These are phyloP conservation scores for Saururus chinensis DNA, from an alignment of 164 flowering plant species.

Conservation along the genomic window DNA sequence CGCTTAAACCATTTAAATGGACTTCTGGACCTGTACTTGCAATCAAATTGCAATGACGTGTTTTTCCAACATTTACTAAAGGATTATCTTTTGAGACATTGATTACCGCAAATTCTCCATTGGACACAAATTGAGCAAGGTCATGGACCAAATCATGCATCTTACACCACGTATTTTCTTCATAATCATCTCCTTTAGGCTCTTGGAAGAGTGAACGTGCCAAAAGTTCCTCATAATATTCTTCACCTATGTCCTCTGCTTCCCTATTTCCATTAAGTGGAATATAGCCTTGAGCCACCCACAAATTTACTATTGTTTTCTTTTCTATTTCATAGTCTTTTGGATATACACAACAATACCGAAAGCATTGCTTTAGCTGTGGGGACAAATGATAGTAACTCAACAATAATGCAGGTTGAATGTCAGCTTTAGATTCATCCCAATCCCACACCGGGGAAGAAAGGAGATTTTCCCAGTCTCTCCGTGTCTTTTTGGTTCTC, in stretches of 20 bases:
- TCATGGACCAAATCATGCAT: conserved; percentile 5
- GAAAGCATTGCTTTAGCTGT: too few relatives aligned
- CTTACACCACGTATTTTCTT: neutral
- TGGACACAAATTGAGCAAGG: neutral
- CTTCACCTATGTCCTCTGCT: too few relatives aligned
- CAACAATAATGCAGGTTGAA: too few relatives aligned
- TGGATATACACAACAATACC: conserved; percentile 4
- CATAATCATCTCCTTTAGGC: neutral
- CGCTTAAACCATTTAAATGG: neutral
- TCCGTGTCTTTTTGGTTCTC: too few relatives aligned
- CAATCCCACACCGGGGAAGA: neutral
- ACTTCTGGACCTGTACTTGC: neutral
- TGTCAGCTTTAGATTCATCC: neutral
- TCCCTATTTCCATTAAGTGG: too few relatives aligned
- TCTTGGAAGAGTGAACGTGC: neutral
- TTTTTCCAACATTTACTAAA: neutral
- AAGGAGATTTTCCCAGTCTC: conserved; percentile 5
- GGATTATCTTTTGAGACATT: neutral
- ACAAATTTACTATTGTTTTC: neutral
- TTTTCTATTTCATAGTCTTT: neutral
- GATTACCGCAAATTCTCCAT: neutral
- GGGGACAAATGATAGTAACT: too few relatives aligned
- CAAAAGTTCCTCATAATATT: conserved; percentile 2
- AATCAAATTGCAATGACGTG: too few relatives aligned
- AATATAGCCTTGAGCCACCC: neutral